Conservation (phyloP, 2,329 filamentous ascomycete species). For the Stagonosporopsis rhizophila region DNA sequence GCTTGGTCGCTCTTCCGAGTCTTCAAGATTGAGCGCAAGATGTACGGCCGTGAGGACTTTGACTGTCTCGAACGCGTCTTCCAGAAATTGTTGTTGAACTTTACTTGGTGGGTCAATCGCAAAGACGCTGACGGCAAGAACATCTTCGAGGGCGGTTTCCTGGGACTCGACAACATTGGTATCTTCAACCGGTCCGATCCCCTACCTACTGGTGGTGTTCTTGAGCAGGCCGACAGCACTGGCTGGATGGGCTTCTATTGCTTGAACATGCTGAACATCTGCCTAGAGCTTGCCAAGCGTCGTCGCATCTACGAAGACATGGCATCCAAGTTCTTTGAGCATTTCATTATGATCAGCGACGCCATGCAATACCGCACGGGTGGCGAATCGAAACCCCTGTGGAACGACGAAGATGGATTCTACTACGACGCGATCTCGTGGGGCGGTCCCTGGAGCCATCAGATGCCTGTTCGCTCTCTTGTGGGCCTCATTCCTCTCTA, state of each 20-base stretch:
- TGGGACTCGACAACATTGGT: constrained; percentile 96
- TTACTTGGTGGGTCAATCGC: constrained; percentile 99
- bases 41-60: constrained; percentile 92
- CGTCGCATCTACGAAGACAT: constrained; percentile 95
- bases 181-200: constrained; percentile 97
- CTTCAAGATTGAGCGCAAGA: constrained; percentile 98
- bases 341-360: constrained; percentile 97
- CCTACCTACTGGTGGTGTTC: constrained; percentile 86
- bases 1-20: constrained; percentile 95
- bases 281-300: constrained; percentile 92
- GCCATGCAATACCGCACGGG: constrained; percentile 81
- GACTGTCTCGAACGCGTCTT: constrained; percentile 97
- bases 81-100: constrained; percentile 94
- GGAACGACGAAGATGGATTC: constrained; percentile 97
- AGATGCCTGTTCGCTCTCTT: constrained; percentile 88
- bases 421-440: constrained; percentile 99
- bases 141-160: constrained; percentile 94
- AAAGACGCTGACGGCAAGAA: constrained; percentile 96
- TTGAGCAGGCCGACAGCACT: constrained; percentile 96
- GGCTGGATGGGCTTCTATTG: constrained; percentile 99
- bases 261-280: constrained; percentile 95
- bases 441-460: constrained; percentile 91
- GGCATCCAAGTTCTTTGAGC: constrained; percentile 98
- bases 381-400: constrained; percentile 80
- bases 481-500: constrained; percentile 95